Evolutionary conservation across 2,329 filamentous ascomycete species (phyloP), one percentile per base, ranked within the genome.

Genomic region (Diplocarpon rosae): DNA sequence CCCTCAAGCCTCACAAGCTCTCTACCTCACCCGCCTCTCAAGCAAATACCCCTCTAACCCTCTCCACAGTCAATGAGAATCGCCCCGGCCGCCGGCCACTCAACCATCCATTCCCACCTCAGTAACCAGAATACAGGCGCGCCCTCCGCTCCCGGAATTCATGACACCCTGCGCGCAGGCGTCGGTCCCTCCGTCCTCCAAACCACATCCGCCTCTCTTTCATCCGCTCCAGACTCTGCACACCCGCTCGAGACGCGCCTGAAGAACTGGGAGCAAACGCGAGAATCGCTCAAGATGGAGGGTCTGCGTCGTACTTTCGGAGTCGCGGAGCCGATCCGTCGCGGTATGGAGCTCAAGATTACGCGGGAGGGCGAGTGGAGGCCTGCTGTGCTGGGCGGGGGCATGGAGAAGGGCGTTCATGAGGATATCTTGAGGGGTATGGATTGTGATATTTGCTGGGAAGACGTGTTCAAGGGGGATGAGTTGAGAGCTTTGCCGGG

Each of bases 261-360:
- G 47, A 77, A 82, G 60, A 76, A 80, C 62, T 98, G 92, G 92
- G 85, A 90, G 66, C 73, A 81, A 47, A 95, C 89, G 34, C 90
- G 95, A 68, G 83, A 95, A 58, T 65, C 71, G 29, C 67, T 95
- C 63, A 92, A 93, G 68, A 92, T 95, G 85, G 80, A 89, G 68
- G 75, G 80, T 42, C 76, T 96, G 58, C 80, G 87, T 53, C 84
- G 87, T 54, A 81, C 86, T 37, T 96, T 88, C 65, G 92, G 92
- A 53, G 82, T 95, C 59, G 86, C 85, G 20, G 92, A 96, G 75
- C 92, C 92, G 2, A 80, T 96, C 58, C 80, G 88, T 46, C 79
- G 90, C 43, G 85, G 83, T 50, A 95, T 98, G 92, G 92, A 98
- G 72, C 73, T 95, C 64, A 85, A 87, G 76, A 90, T 94, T 62